Evolutionary conservation across 176 grass and related monocot species (phyloP), one percentile per base, ranked within the genome.

Genomic region (Canna indica): DNA sequence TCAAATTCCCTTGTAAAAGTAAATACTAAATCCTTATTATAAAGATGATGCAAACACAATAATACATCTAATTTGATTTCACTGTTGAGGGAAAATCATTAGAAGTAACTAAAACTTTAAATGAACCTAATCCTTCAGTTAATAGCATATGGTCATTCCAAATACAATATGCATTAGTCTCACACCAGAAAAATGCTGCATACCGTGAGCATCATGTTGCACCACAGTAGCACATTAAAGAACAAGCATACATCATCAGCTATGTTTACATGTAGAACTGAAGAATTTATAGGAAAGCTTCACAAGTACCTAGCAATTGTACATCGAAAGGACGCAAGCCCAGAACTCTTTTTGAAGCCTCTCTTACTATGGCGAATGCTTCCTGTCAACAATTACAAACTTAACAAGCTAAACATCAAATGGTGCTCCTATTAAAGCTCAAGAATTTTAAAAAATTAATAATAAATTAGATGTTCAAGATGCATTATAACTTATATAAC

Each of bases 301-400:
- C 47, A 72, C 52, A 68, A 1, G 26, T 65, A 85, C 83, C 83
- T 74, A 85, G 78, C 39, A 85, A 78, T 61, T 85, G 88, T 13
- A 97, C 93, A 92, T 97, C 93, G 36, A 97, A 97, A 67, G 93
- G 93, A 7, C 86, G 81, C 78, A 97, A 84, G 27, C 93, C 88
- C 67, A 97, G 76, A 72, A 97, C 88, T 81, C 88, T 87, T 82
- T 90, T 92, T 36, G 93, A 97, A 82, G 88, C 93, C 72, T 97
- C 93, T 88, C 93, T 97, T 18, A 97, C 93, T 60, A 92, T 59
- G 77, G 93, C 52, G 83, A 92, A 97, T 80, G 93, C 93, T 92
- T 90, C 88, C 93, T 97, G 84, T 50, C 72, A 77, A 60, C 52
- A 26, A 36, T 39, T 48, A 54, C 36, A 20, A 30, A 68, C 17